Conservation (phyloP, 164 flowering plant genomes). For the Nymphaea thermarum region DNA sequence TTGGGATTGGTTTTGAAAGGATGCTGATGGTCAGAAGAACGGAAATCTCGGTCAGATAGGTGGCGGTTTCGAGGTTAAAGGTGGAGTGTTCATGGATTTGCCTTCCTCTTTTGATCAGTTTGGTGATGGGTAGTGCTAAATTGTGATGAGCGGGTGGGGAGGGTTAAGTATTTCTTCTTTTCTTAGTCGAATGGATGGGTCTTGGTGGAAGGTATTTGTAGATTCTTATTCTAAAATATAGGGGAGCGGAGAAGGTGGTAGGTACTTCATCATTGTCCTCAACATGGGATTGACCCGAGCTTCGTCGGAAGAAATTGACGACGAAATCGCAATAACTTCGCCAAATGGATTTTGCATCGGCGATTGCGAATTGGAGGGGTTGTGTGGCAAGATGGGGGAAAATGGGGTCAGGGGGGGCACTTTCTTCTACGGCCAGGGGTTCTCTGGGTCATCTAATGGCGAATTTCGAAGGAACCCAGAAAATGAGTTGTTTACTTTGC, state of each 20-base stretch:
- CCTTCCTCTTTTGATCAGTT: background rate
- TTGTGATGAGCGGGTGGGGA: background rate
- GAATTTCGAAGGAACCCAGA: conserved; percentile 26
- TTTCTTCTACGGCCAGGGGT: background rate
- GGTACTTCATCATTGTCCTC: background rate
- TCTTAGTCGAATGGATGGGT: background rate
- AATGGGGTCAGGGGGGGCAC: conserved; percentile 8
- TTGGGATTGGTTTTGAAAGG: background rate
- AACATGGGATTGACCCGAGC: conserved; percentile 73
- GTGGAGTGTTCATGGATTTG: background rate
- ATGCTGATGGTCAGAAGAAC: background rate
- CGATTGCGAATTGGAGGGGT: conserved; percentile 36
- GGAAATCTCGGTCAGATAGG: background rate
- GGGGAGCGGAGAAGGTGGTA: background rate
- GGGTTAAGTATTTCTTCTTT: background rate
- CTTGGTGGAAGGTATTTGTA: background rate
- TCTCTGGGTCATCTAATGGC: conserved; percentile 23
- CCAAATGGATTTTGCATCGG: conserved; percentile 17
- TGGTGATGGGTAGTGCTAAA: background rate
- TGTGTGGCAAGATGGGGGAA: conserved; percentile 13
- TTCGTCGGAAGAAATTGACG: conserved; percentile 25
- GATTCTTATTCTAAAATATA: too few relatives aligned
- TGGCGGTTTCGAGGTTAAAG: background rate
- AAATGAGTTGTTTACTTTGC: background rate
- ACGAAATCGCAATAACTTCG: conserved; percentile 27